Evolutionary conservation across 2,329 filamentous ascomycete species (phyloP), one percentile per base, ranked within the genome.

Genomic region (Dactylellina cionopaga): DNA sequence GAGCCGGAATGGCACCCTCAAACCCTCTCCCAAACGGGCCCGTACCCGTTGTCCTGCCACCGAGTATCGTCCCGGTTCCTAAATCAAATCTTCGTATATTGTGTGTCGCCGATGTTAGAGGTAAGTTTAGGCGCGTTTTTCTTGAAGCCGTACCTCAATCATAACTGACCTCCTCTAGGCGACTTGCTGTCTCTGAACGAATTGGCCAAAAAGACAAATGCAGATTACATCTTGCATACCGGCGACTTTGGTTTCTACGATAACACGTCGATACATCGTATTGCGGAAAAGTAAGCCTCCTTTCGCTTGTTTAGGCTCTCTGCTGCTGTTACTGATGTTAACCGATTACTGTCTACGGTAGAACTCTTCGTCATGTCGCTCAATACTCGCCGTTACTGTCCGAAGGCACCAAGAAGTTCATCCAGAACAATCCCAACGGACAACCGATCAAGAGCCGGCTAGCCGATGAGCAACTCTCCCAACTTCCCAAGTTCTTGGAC

Each of bases 241-340:
- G 95, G 95, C 81, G 95, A 99, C 81, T 99, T 99, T 80, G 95
- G 95, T 75, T 99, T 99, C 83, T 99, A 99, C 83, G 95, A 99
- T 81, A 91, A 96, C 78, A 92, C 90, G 60, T 99, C 95, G 33
- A 84, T 99, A 76, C 94, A 98, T 79, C 90, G 95, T 79, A 98
- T 99, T 83, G 95, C 95, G 39, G 95, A 99, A 82, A 99, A 99
- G 92, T 96, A 83, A 84, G 89, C 83, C 52, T 19, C 52, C 46
- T 52, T 39, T 55, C 51, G 27, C 31, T 46, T 59, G n/a, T 54
- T 19, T 10, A 68, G 51, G 39, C 49, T 49, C 74, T 55, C 55
- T 35, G 60, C 37, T 39, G 58, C 47, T 56, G n/a, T 52, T 69
- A 56, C 74, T 46, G 47, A 64, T 76, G 13, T 25, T 49, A 44